Base-by-base conservation (phyloP, 2,329 filamentous ascomycete genomes). In the Fusarium euwallaceae region DNA sequence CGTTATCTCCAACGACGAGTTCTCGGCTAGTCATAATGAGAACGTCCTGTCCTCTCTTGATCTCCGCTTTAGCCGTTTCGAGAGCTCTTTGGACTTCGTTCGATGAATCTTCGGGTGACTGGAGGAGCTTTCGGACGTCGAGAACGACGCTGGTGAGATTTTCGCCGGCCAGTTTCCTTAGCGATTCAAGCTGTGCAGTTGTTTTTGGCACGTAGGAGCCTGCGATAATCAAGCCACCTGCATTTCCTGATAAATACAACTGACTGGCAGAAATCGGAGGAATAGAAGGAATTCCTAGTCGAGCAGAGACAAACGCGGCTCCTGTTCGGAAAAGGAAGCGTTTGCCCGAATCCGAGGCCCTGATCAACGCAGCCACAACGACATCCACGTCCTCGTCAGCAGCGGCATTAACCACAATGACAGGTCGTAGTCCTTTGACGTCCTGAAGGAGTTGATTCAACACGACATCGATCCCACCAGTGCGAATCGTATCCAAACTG, bases 161-260 rank as follows among this genome's bases (percentile, higher is more conserved):
- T 0, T 79, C 69, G 0, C 83, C 84, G 1, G 85, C 83, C 17
- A 79, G 79, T 2, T 82, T 77, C 0, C 81, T 79, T 10, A 90
- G 75, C 3, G 80, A 78, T 29, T 86, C 83, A 1, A 90, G 78
- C 65, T 91, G 89, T 0, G 87, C 85, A 0, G 89, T 91, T 0
- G 89, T 91, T 72, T 90, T 91, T 4, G 88, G 88, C 0, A 91
- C 88, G 53, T 91, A 90, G 0, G 87, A 89, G 0, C 89, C 88
- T 0, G 88, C 88, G 17, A 91, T 84, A 20, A 90, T 84, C 1
- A 91, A 76, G 0, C 88, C 88, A 0, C 89, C 89, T 0, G 81
- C 81, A 3, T 79, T 67, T 1, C 79, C 79, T 0, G 80, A 80
- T 0, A 87, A 78, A 0, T 82, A 71, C 0, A 90, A 79, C 27